Base-by-base conservation (phyloP, 768 basidiomycete species). In the Boletus rufocinnamomeus region DNA sequence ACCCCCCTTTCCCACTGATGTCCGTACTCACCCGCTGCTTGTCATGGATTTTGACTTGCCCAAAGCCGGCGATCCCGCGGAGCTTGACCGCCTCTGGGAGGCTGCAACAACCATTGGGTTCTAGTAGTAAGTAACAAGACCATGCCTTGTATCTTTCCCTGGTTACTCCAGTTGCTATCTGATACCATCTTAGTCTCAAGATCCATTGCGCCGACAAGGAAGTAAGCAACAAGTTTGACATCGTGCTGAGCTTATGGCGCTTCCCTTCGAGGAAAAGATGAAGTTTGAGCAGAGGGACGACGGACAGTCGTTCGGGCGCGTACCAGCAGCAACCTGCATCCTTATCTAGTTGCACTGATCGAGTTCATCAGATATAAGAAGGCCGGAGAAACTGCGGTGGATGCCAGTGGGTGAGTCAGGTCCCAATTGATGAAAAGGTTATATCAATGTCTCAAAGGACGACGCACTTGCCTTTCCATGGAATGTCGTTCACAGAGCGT, bases 401-500 rank as follows among this genome's bases (percentile, higher is more conserved):
- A 89, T 64, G 80, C 83, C 23, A 76, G 75, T 11, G 87, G 87
- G 41, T 77, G 40, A 65, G 62, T 58, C 28, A 3, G 13, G 9
- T 46, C 14, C 8, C n/a, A n/a, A n/a, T 44, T 41, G 30, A 59
- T 17, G 11, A 21, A 54, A 5, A 3, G 16, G 11, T 21, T 11
- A 14, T 13, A 75, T 89, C 57, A 88, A 88, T 63, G 69, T 89
- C 37, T 76, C 87, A 0, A 86, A 87, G 66, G 87, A 91, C 65
- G 88, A 91, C 62, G 85, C 79, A 0, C 66, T 89, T 0, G 79
- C 84, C 0, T 88, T 80, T 74, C 88, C 87, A 0, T n/a, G n/a
- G n/a, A 61, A 68, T 0, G 72, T 79, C 27, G 77, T 75, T 6
- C 80, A 83, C 25, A 79, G 86, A 25, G 75, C 78, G 0, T 91